phyloP scores from a whole-genome alignment of 805 yeast genomes.

The Sugiyamaella mastotermitis region DNA sequence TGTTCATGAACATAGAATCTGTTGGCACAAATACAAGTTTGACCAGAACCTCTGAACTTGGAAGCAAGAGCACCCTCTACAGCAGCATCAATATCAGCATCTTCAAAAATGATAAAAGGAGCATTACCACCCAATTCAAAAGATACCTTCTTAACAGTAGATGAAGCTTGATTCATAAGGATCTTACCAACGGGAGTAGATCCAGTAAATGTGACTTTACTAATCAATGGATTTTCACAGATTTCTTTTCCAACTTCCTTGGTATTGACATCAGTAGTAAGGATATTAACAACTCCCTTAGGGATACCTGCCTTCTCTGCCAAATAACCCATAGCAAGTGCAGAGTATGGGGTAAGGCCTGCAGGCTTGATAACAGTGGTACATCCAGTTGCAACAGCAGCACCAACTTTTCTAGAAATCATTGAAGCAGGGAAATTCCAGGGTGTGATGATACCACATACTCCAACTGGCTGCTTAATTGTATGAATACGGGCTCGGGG shows the following conservation, averaged over 20 bases:
- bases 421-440: constrained; percentile 83
- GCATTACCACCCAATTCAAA: constrained; percentile 82
- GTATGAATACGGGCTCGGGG: constrained; percentile 46
- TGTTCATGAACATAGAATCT: constrained; percentile 60
- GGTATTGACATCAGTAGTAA: constrained; percentile 37
- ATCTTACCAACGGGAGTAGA: constrained; percentile 69
- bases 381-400: constrained; percentile 77
- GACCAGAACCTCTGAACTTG: constrained; percentile 76
- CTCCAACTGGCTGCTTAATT: constrained; percentile 72
- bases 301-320: constrained; percentile 68
- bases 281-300: constrained; percentile 58
- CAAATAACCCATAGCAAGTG: constrained; percentile 58
- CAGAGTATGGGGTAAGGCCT: constrained; percentile 66
- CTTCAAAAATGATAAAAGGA: constrained; percentile 71
- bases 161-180: constrained; percentile 54
- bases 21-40: constrained; percentile 79
- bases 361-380: constrained; percentile 75
- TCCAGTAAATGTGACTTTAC: constrained; percentile 74
- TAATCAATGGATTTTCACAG: constrained; percentile 49
- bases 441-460: constrained; percentile 72
- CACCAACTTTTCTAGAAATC: constrained; percentile 70
- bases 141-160: constrained; percentile 64
- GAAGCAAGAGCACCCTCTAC: constrained; percentile 59
- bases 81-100: constrained; percentile 64
- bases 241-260: constrained; percentile 48